Evolutionary conservation across 768 basidiomycete species (phyloP), one percentile per base, ranked within the genome.

Genomic region (Coprinopsis sp.): DNA sequence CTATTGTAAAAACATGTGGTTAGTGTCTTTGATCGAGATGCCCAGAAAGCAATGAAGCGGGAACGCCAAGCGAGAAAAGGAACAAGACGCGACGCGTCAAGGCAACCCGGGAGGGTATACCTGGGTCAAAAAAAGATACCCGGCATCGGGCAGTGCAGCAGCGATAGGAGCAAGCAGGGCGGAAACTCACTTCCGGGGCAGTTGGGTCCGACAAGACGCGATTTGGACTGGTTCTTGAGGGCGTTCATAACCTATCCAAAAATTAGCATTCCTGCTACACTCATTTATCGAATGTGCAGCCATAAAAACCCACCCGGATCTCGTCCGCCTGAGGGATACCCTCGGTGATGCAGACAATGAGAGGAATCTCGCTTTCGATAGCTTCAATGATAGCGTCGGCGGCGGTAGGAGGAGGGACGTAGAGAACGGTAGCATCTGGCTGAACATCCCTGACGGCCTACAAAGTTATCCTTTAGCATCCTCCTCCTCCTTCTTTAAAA

Each of bases 381-480:
- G 96, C 96, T 67, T 99, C 96, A 46, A 99, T 84, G 64, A 99
- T 97, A 33, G 96, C 96, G 54, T 95, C 94, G 23, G 91, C 96
- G 16, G 95, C 95, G 40, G 77, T 76, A 3, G 94, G 91, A n/a
- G 96, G 96, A 4, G 96, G 96, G 12, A 99, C 96, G 65, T 98
- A 99, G 68, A 99, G 82, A 49, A 99, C 83, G 28, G 91, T 85
- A 23, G 96, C 96, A 59, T 98, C 95, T 10, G 96, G 96, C 52
- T 81, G 71, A 33, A 84, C 80, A 53, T 91, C 84, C 38, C 78
- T 72, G 51, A 94, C 92, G 33, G 96, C 95, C 92, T 96, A 59
- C 14, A 23, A 45, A 34, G 46, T 25, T 51, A 42, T 43, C 52
- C 14, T 46, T 44, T 46, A 14, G 40, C 10, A 16, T 18, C 4